Conservation (phyloP, 441 rosid genomes). For the Corymbia citriodora region DNA sequence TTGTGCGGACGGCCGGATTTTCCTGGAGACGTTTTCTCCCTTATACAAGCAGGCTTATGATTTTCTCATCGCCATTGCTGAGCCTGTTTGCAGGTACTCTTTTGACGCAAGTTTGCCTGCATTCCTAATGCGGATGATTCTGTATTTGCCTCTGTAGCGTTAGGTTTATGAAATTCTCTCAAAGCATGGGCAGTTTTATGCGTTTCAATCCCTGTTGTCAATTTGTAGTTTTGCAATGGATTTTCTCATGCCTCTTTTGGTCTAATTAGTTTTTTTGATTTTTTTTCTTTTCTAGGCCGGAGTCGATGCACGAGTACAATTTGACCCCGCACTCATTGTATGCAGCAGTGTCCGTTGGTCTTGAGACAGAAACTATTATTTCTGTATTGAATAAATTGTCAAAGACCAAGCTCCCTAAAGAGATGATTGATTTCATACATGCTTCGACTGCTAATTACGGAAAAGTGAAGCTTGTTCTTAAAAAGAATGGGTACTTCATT, state of each 20-base stretch:
- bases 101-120: not conserved
- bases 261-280: not conserved
- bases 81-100: conserved; percentile 94
- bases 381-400: conserved; percentile 83
- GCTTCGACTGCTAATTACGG: conserved; percentile 93
- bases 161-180: not conserved
- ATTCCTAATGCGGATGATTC: not conserved
- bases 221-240: not conserved
- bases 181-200: not conserved
- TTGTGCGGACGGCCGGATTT: conserved; percentile 84
- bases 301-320: conserved; percentile 93
- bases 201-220: not conserved
- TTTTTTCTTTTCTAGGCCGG: conserved; percentile 48
- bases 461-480: conserved; percentile 91
- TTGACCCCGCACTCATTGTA: conserved; percentile 90
- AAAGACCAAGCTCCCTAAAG: conserved; percentile 85
- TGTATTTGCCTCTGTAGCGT: not conserved
- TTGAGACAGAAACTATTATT: conserved; percentile 82
- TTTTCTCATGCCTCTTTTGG: not conserved
- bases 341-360: conserved; percentile 92
- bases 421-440: conserved; percentile 74
- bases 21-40: conserved; percentile 79
- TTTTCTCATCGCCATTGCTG: conserved; percentile 89
- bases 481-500: conserved; percentile 76
- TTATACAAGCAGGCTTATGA: conserved; percentile 92